phyloP scores from a whole-genome alignment of 2,329 filamentous ascomycete genomes.

The Ascochyta pisi region DNA sequence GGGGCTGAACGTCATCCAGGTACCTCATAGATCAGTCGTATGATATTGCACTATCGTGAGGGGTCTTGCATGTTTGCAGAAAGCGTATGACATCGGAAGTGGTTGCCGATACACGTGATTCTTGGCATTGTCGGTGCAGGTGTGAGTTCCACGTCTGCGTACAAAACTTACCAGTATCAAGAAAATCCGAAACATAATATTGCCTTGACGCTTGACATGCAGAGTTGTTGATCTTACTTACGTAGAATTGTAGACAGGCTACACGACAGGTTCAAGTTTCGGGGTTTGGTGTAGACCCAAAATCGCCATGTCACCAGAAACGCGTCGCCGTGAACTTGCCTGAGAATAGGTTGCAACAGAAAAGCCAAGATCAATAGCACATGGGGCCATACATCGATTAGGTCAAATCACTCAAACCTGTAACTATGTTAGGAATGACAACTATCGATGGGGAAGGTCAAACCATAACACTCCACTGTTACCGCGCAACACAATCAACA shows the following conservation, averaged over 20 bases:
- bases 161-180: background rate
- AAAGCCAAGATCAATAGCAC: background rate
- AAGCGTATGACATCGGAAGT: background rate
- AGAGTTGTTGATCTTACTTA: background rate
- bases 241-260: background rate
- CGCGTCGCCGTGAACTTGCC: too few relatives aligned
- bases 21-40: background rate
- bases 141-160: background rate
- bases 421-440: constrained; percentile 22
- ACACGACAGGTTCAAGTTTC: background rate
- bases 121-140: background rate
- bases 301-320: too few relatives aligned
- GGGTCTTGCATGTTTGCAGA: background rate
- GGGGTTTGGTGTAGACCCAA: too few relatives aligned
- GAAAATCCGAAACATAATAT: background rate
- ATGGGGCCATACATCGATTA: background rate
- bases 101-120: background rate
- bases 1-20: constrained; percentile 1
- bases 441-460: constrained; percentile 15
- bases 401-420: constrained; percentile 8
- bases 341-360: background rate
- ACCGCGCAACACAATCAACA: background rate
- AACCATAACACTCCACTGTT: constrained; percentile 15
- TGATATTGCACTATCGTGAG: background rate
- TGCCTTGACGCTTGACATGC: background rate